Evolutionary conservation across 2,329 filamentous ascomycete species (phyloP).

Genomic region (Sphaerulina vaccinii): DNA sequence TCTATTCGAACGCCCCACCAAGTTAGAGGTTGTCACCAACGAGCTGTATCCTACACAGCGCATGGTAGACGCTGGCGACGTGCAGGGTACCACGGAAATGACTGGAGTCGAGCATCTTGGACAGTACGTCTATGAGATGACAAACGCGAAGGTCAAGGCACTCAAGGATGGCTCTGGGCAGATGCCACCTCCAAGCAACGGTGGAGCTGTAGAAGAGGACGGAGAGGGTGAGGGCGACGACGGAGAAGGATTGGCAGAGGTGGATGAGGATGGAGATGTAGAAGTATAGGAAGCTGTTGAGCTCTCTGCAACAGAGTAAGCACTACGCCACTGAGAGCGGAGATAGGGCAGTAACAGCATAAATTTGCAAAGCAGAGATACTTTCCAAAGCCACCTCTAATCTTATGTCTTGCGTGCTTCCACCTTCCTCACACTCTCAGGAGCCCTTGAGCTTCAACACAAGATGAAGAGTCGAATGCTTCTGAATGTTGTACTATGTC

Average conservation of each 20-base stretch:
- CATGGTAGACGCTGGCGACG: conserved; percentile 47
- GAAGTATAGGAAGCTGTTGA: conserved; percentile 5
- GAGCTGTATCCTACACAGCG: conserved; percentile 77
- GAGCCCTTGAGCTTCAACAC: too few relatives aligned
- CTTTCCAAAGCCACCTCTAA: too few relatives aligned
- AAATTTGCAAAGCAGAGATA: too few relatives aligned
- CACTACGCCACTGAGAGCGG: too few relatives aligned
- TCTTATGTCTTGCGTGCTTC: too few relatives aligned
- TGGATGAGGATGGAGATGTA: conserved; percentile 9
- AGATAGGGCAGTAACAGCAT: too few relatives aligned
- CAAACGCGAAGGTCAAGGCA: conserved; percentile 65
- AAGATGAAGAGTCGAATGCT: too few relatives aligned
- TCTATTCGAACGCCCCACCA: conserved; percentile 64
- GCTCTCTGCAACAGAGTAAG: too few relatives aligned
- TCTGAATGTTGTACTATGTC: too few relatives aligned
- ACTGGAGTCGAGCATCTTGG: conserved; percentile 90
- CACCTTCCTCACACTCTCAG: too few relatives aligned
- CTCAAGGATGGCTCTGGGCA: conserved; percentile 47
- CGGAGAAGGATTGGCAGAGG: conserved; percentile 22
- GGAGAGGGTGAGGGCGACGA: conserved; percentile 37
- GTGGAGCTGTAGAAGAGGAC: conserved; percentile 25
- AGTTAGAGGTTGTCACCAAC: conserved; percentile 75
- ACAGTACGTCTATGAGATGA: conserved; percentile 97
- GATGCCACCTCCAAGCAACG: conserved; percentile 26
- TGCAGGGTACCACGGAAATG: conserved; percentile 61